These are phyloP conservation scores for Fusarium subglutinans DNA, from an alignment of 2,329 filamentous ascomycete genomes.

Conservation along the genomic window DNA sequence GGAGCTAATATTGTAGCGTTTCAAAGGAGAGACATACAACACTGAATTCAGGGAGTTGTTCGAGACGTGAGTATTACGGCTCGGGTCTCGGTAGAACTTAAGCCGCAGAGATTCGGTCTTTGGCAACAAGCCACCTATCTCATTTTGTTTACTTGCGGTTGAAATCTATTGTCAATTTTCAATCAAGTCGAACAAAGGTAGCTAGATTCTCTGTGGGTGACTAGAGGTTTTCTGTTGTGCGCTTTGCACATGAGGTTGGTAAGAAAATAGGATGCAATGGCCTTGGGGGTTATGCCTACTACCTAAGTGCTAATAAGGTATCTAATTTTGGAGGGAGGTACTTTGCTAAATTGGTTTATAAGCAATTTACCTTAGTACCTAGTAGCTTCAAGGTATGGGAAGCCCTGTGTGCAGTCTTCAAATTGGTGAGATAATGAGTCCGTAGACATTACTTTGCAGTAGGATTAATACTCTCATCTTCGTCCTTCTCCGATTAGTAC, in stretches of 20 bases:
- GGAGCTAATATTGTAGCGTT: slow-evolving; percentile 17
- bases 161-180: neutral
- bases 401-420: neutral
- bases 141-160: neutral
- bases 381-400: neutral
- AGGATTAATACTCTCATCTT: neutral
- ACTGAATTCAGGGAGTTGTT: slow-evolving; percentile 1
- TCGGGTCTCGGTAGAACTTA: slow-evolving; percentile 22
- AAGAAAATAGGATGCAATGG: neutral
- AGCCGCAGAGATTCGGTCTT: neutral
- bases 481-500: neutral
- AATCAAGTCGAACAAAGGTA: neutral
- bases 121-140: neutral
- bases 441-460: neutral
- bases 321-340: no score
- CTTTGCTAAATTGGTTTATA: neutral
- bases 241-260: neutral
- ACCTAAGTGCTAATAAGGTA: no score
- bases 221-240: slow-evolving; percentile 1
- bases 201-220: neutral
- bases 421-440: neutral
- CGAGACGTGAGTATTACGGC: neutral
- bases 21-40: slow-evolving; percentile 9
- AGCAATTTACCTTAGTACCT: neutral
- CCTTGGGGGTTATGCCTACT: no score